Evolutionary conservation across 257 asterid genomes (phyloP), one percentile per base, ranked within the genome.

Genomic region (Penstemon newberryi): DNA sequence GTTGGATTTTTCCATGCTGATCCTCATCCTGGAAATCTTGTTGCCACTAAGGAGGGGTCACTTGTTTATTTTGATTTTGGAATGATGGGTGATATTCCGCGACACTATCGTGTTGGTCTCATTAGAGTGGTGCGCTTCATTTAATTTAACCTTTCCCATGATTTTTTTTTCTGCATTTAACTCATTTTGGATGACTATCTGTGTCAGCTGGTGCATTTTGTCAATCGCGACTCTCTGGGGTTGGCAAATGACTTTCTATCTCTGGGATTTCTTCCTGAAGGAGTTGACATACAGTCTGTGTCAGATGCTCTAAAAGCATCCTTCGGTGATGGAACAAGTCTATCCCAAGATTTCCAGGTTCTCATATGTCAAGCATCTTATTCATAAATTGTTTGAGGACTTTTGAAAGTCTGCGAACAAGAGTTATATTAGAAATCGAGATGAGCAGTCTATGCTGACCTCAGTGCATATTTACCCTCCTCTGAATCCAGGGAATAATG

Each of bases 11-110:
- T 93, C 78, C 99, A 93, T 67, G 99, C 99, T 46, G 99, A 93
- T 78, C 99, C 99, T 74, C 99, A 93, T 71, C 99, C 97, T 64
- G 99, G 99, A 74, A 93, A 93, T 77, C 96, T 93, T 63, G 97
- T 90, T 52, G 97, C 97, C 52, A 87, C 93, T 55, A 77, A 69
- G 76, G 94, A 84, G 62, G 99, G 97, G 56, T 80, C 87, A 73
- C 97, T 93, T 81, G 99, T 96, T 76, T 93, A 93, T 78, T 90
- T 93, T 77, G 99, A 93, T 82, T 93, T 90, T 46, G 99, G 99
- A 66, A 93, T 93, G 99, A 93, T 90, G 99, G 99, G 99, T 54
- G 85, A 93, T 81, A 88, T 93, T 77, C 99, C 99, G 15, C 89
- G 92, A 62, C 99, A 93, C 80, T 90, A 88, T 69, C 96, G 99